A percentile compares a stretch with the other conserved stretches of the same genome.
These are phyloP conservation scores for Vickermania spadyakhi DNA, from an alignment of 208 protist genomes.

Conservation along the genomic window DNA sequence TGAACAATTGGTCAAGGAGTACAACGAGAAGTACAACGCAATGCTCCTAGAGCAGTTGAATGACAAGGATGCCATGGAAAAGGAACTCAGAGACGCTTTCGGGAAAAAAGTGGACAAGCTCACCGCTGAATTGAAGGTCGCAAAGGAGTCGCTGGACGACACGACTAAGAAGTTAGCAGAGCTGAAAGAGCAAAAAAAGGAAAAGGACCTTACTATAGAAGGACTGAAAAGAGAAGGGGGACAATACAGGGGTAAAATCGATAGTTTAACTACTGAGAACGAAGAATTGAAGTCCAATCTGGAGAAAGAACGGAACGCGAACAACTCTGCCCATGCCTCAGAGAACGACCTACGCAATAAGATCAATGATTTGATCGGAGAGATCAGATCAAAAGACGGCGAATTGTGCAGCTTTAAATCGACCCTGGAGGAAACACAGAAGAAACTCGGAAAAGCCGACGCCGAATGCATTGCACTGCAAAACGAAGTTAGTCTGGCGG, in stretches of 20 bases:
- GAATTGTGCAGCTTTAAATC: slow-evolving; percentile 1
- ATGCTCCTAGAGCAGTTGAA: slow-evolving; percentile 90
- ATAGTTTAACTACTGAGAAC: not conserved
- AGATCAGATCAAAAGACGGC: not conserved
- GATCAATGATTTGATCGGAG: slow-evolving; percentile 3
- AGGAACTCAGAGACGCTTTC: slow-evolving; percentile 34
- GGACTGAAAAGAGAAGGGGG: slow-evolving; percentile 12
- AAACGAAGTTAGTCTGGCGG: slow-evolving; percentile 16
- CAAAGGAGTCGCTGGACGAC: slow-evolving; percentile 14
- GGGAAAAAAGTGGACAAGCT: slow-evolving; percentile 18
- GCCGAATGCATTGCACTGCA: slow-evolving; percentile 13
- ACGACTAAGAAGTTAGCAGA: slow-evolving; percentile 19
- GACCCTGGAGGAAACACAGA: slow-evolving; percentile 11
- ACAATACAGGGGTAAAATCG: not conserved
- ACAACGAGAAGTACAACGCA: slow-evolving; percentile 89
- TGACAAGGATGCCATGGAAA: slow-evolving; percentile 60
- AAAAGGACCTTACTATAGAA: slow-evolving; percentile 4
- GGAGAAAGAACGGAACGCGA: slow-evolving; percentile 7
- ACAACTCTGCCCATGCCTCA: slow-evolving; percentile 6
- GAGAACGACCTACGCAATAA: slow-evolving; percentile 10
- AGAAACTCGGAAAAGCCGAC: slow-evolving; percentile 10
- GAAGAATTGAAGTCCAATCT: slow-evolving; percentile 8
- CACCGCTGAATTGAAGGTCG: slow-evolving; percentile 16
- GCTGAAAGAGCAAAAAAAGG: slow-evolving; percentile 15
- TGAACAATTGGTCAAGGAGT: slow-evolving; percentile 70